Conservation (phyloP, 495 filamentous ascomycete species). For the Penicillium simplicissimum region DNA sequence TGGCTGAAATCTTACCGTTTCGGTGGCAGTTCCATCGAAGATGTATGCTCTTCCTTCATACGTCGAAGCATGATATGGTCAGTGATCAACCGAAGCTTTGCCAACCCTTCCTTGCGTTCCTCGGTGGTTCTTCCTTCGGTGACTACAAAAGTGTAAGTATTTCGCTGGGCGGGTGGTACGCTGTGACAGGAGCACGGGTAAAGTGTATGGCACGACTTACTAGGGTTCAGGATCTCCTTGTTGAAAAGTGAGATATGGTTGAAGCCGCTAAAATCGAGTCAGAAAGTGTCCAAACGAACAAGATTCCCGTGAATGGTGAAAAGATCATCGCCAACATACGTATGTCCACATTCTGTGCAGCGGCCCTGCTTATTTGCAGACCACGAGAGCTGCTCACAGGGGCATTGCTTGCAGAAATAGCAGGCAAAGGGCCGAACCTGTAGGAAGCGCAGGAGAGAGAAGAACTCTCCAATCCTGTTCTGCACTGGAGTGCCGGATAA, state of each 20-base stretch:
- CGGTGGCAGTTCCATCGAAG: constrained; percentile 90
- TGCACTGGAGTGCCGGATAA: constrained; percentile 92
- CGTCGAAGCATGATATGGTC: constrained; percentile 92
- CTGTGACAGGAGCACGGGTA: neutral
- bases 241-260: constrained; percentile 95
- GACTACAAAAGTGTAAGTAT: constrained; percentile 24
- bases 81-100: constrained; percentile 81
- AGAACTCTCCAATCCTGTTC: constrained; percentile 96
- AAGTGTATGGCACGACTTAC: constrained; percentile 24
- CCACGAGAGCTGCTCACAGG: constrained; percentile 84
- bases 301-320: neutral
- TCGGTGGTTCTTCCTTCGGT: constrained; percentile 51
- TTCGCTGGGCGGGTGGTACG: neutral
- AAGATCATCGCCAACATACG: constrained; percentile 28
- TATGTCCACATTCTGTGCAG: constrained; percentile 66
- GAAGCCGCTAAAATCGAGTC: constrained; percentile 59
- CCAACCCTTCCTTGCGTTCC: constrained; percentile 64
- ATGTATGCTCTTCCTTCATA: constrained; percentile 86
- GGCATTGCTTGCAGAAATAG: constrained; percentile 86
- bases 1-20: constrained; percentile 59
- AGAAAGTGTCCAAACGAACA: constrained; percentile 11
- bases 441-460: constrained; percentile 89
- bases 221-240: constrained; percentile 88
- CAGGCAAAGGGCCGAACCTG: constrained; percentile 84
- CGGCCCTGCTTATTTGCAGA: constrained; percentile 63